Conservation (phyloP, 306 rosid genomes). For the Nissolia schottii region DNA sequence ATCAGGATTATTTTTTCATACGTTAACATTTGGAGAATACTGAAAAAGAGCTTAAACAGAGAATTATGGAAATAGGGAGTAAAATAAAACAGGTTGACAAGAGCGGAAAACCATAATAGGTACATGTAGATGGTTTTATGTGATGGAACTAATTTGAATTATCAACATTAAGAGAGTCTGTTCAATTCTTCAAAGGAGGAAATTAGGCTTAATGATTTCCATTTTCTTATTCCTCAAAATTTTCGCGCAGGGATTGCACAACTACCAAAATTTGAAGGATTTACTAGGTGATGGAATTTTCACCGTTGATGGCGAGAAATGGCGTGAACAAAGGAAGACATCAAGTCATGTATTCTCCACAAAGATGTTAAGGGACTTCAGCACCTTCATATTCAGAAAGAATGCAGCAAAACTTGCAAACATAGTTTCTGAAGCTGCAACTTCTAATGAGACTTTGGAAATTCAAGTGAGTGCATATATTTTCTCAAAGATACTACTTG, state of each 20-base stretch:
- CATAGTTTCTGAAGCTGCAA: slow-evolving; percentile 53
- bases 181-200: background rate
- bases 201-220: background rate
- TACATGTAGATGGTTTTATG: background rate
- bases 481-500: background rate
- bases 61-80: background rate
- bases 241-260: slow-evolving; percentile 54
- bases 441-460: slow-evolving; percentile 38
- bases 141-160: background rate
- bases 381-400: slow-evolving; percentile 49
- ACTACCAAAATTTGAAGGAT: slow-evolving; percentile 59
- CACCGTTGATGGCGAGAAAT: slow-evolving; percentile 72
- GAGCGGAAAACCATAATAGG: background rate
- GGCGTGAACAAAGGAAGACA: slow-evolving; percentile 78
- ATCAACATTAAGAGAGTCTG: background rate
- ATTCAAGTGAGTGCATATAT: slow-evolving; percentile 48
- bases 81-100: background rate
- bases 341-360: slow-evolving; percentile 77
- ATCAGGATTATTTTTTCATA: background rate
- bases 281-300: slow-evolving; percentile 91
- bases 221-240: slow-evolving; percentile 3
- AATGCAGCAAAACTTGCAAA: slow-evolving; percentile 63
- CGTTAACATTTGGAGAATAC: background rate
- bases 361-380: slow-evolving; percentile 57
- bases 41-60: background rate